Evolutionary conservation across 2,329 filamentous ascomycete genomes (phyloP).

Genomic region (Akanthomyces uredinophilus): DNA sequence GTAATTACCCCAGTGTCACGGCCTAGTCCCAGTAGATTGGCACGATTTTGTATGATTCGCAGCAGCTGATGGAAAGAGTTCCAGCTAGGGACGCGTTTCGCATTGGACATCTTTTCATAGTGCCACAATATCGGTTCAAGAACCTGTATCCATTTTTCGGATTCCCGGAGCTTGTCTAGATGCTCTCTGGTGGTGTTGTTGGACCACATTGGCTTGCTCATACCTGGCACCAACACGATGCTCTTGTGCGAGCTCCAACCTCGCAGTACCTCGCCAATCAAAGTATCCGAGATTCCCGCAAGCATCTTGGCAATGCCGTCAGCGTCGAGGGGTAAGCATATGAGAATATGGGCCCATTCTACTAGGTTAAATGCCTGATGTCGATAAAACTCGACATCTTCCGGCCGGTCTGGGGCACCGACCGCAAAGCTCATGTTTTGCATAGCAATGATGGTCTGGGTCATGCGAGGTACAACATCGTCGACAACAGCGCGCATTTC

Average conservation of each 20-base stretch:
- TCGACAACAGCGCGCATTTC: slow-evolving; percentile 59
- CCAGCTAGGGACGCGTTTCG: slow-evolving; percentile 55
- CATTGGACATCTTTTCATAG: slow-evolving; percentile 52
- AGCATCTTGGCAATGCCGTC: slow-evolving; percentile 85
- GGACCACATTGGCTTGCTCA: slow-evolving; percentile 86
- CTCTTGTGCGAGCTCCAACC: slow-evolving; percentile 86
- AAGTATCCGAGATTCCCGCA: slow-evolving; percentile 72
- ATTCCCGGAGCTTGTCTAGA: slow-evolving; percentile 68
- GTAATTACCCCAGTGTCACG: slow-evolving; percentile 59
- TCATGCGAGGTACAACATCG: slow-evolving; percentile 57
- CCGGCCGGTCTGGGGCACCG: slow-evolving; percentile 31
- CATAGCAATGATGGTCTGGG: slow-evolving; percentile 57
- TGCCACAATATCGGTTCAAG: slow-evolving; percentile 79
- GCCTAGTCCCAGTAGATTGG: slow-evolving; percentile 68
- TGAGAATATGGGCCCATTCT: slow-evolving; percentile 81
- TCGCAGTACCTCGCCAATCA: slow-evolving; percentile 74
- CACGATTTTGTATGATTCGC: slow-evolving; percentile 69
- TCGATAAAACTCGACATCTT: slow-evolving; percentile 47
- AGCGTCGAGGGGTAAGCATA: slow-evolving; percentile 79
- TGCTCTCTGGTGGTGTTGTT: slow-evolving; percentile 86
- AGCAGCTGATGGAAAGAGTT: slow-evolving; percentile 66
- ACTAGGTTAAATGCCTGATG: slow-evolving; percentile 62
- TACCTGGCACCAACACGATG: slow-evolving; percentile 78
- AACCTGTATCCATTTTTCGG: slow-evolving; percentile 80
- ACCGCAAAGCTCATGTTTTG: slow-evolving; percentile 44